A percentile compares a stretch with the other conserved stretches of the same genome.
These are phyloP conservation scores for Stereum hirsutum DNA, from an alignment of 1,284 basidiomycete genomes.

Conservation along the genomic window DNA sequence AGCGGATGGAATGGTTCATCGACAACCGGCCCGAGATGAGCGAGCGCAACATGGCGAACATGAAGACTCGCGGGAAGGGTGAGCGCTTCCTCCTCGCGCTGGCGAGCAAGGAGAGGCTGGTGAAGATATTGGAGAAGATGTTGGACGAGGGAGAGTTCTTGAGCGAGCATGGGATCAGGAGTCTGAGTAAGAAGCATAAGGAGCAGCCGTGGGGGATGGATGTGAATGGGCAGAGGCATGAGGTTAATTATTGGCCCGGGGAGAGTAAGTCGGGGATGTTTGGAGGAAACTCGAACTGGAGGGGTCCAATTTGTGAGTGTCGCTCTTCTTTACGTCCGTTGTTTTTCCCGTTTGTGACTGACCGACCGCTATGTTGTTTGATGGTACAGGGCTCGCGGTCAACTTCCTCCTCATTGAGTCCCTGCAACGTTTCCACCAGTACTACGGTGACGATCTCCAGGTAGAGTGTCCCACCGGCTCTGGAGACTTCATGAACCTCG, in stretches of 20 bases:
- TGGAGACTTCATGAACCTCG: constrained; percentile 94
- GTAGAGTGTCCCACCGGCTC: constrained; percentile 95
- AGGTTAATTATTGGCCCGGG: constrained; percentile 96
- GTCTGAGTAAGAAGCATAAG: constrained; percentile 83
- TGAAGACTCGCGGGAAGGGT: constrained; percentile 78
- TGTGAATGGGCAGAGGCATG: constrained; percentile 86
- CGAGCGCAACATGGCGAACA: constrained; percentile 92
- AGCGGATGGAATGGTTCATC: constrained; percentile 98
- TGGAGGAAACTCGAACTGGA: constrained; percentile 97
- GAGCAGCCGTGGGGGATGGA: constrained; percentile 93
- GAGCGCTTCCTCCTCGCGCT: constrained; percentile 86
- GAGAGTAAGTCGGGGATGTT: constrained; percentile 98
- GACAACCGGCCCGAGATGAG: constrained; percentile 86
- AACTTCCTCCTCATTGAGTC: constrained; percentile 93
- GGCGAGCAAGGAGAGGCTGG: constrained; percentile 85
- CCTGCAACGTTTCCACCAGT: constrained; percentile 95
- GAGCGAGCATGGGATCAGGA: constrained; percentile 82
- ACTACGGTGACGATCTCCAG: constrained; percentile 83
- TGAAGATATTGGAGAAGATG: constrained; percentile 92
- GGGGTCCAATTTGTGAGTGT: constrained; percentile 69
- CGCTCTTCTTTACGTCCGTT: not conserved
- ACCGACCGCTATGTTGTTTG: not conserved
- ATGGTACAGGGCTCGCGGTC: constrained; percentile 72
- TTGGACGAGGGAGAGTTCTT: constrained; percentile 95
- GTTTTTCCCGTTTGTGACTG: not conserved